Percentiles rank a stretch among this genome's conserved stretches.
These are phyloP conservation scores for Calophaca sinica DNA, from an alignment of 306 rosid genomes.

Conservation along the genomic window DNA sequence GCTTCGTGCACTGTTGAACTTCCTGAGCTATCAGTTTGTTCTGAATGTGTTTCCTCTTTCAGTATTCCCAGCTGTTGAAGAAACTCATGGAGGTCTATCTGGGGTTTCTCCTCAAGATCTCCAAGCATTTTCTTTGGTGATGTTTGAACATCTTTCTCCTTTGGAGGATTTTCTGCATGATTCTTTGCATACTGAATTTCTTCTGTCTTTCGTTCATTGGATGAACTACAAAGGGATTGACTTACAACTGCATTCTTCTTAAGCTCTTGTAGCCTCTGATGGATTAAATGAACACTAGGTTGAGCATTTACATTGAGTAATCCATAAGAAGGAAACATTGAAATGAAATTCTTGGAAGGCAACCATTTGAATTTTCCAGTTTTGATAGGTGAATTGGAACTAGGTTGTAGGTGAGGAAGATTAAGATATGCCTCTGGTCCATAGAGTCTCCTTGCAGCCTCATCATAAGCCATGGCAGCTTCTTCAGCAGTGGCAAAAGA, in stretches of 20 bases:
- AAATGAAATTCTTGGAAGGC: slow-evolving; percentile 86
- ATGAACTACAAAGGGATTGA: slow-evolving; percentile 56
- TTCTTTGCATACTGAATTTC: slow-evolving; percentile 39
- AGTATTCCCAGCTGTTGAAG: slow-evolving; percentile 89
- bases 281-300: slow-evolving; percentile 96
- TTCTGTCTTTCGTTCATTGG: slow-evolving; percentile 54
- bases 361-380: slow-evolving; percentile 83
- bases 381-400: slow-evolving; percentile 48
- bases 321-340: slow-evolving; percentile 84
- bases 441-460: slow-evolving; percentile 90
- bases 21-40: slow-evolving; percentile 49
- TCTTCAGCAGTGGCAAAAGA: slow-evolving; percentile 96
- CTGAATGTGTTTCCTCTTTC: slow-evolving; percentile 58
- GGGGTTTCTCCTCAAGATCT: slow-evolving; percentile 80
- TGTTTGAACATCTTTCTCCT: slow-evolving; percentile 48
- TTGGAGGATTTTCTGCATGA: slow-evolving; percentile 37
- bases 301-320: slow-evolving; percentile 89
- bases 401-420: slow-evolving; percentile 81
- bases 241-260: slow-evolving; percentile 60
- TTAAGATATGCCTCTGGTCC: slow-evolving; percentile 95
- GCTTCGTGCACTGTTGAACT: slow-evolving; percentile 59
- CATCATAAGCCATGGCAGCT: slow-evolving; percentile 98
- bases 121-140: slow-evolving; percentile 47
- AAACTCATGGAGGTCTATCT: slow-evolving; percentile 96
- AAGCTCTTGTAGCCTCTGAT: slow-evolving; percentile 85